A percentile compares a stretch with the other conserved stretches of the same genome.
Evolutionary conservation across 768 basidiomycete species (phyloP).

Genomic region (Leucogyrophana mollusca): DNA sequence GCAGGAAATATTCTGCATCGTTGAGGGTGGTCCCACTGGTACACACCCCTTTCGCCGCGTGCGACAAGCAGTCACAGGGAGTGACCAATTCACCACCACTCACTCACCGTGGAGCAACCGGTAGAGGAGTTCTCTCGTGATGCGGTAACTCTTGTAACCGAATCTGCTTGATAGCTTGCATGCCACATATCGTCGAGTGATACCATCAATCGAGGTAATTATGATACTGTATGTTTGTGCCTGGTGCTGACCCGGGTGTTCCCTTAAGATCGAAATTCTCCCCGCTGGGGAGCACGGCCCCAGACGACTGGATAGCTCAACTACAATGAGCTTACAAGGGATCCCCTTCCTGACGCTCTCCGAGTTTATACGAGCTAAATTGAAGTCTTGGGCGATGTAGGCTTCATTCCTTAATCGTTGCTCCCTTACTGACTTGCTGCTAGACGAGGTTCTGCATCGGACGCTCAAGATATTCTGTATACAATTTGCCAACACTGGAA

Average conservation of each 20-base stretch:
- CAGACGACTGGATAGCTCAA: slow-evolving; percentile 65
- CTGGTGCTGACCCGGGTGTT: slow-evolving; percentile 4
- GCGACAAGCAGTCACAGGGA: slow-evolving; percentile 68
- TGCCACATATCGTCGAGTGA: slow-evolving; percentile 70
- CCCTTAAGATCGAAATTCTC: slow-evolving; percentile 72
- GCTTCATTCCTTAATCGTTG: slow-evolving; percentile 9
- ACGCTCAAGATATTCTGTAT: slow-evolving; percentile 77
- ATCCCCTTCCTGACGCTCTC: slow-evolving; percentile 83
- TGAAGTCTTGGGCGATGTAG: slow-evolving; percentile 82
- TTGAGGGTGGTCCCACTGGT: slow-evolving; percentile 63
- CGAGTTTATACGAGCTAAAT: slow-evolving; percentile 83
- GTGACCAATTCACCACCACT: slow-evolving; percentile 61
- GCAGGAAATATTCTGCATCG: slow-evolving; percentile 85
- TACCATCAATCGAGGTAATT: slow-evolving; percentile 71
- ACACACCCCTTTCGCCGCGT: slow-evolving; percentile 78
- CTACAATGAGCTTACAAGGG: slow-evolving; percentile 64
- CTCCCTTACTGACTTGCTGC: slow-evolving; percentile 11
- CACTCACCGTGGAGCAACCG: slow-evolving; percentile 87
- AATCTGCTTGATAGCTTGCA: slow-evolving; percentile 52
- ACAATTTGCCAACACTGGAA: slow-evolving; percentile 77
- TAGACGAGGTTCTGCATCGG: slow-evolving; percentile 68
- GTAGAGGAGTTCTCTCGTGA: slow-evolving; percentile 35
- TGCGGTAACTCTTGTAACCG: slow-evolving; percentile 9
- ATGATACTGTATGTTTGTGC: slow-evolving; percentile 5
- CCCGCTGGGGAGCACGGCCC: slow-evolving; percentile 82